Evolutionary conservation across 1,284 basidiomycete genomes (phyloP).

Genomic region (Bjerkandera adusta): DNA sequence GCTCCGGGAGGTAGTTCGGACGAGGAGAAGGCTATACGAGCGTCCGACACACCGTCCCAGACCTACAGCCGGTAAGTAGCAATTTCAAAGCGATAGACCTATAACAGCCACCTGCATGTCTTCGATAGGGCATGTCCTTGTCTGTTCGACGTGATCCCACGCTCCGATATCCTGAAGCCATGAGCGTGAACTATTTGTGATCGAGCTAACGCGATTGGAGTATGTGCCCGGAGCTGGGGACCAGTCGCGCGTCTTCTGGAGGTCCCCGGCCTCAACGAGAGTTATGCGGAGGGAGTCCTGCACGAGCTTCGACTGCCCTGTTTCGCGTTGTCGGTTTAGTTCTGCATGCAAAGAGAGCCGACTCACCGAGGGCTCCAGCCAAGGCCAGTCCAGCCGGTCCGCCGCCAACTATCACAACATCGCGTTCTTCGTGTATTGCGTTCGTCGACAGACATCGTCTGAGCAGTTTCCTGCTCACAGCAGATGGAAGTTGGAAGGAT

Average conservation of each 20-base stretch:
- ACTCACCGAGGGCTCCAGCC: slow-evolving; percentile 81
- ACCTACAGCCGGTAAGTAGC: no score
- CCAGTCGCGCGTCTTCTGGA: slow-evolving; percentile 74
- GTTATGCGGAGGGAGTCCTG: slow-evolving; percentile 57
- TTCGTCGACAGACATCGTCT: no score
- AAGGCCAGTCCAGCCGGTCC: slow-evolving; percentile 91
- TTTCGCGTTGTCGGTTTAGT: background rate
- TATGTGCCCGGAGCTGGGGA: slow-evolving; percentile 51
- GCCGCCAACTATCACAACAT: slow-evolving; percentile 93
- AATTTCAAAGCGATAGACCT: background rate
- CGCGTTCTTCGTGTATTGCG: slow-evolving; percentile 38
- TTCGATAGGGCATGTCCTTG: slow-evolving; percentile 70
- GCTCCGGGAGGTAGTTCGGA: slow-evolving; percentile 40
- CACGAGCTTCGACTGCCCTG: slow-evolving; percentile 54
- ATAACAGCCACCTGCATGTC: slow-evolving; percentile 73
- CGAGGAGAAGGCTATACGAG: slow-evolving; percentile 72
- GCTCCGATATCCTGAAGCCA: slow-evolving; percentile 80
- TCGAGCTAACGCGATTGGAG: slow-evolving; percentile 89
- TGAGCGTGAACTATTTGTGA: slow-evolving; percentile 79
- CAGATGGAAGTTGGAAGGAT: no score
- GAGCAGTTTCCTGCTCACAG: no score
- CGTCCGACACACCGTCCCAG: slow-evolving; percentile 86
- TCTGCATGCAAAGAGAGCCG: slow-evolving; percentile 4
- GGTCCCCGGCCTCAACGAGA: slow-evolving; percentile 79
- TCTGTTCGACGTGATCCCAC: slow-evolving; percentile 77